These are phyloP conservation scores for Neofusicoccum cordaticola DNA, from an alignment of 2,329 filamentous ascomycete genomes.

Conservation along the genomic window DNA sequence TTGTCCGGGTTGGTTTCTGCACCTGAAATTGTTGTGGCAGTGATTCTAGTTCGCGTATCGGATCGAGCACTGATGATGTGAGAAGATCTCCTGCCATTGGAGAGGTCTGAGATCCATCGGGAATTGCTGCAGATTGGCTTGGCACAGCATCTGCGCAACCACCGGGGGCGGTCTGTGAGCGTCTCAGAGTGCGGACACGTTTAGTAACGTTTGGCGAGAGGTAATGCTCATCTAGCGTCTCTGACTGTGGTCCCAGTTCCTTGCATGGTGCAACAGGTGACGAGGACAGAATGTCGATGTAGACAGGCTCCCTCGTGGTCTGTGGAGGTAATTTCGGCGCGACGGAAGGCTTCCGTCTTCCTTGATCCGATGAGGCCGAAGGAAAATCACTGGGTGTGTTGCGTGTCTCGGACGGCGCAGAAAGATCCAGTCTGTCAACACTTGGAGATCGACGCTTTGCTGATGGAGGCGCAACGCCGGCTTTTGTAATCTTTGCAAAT, in stretches of 20 bases:
- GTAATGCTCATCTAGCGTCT: slow-evolving; percentile 5
- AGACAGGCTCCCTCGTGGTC: not conserved
- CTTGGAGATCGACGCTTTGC: not conserved
- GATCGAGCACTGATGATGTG: not conserved
- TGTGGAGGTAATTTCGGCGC: not conserved
- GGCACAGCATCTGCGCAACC: not conserved
- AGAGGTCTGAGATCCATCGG: not conserved
- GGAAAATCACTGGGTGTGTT: too few species aligned
- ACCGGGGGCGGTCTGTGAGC: not conserved
- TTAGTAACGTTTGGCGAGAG: slow-evolving; percentile 10
- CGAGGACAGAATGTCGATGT: slow-evolving; percentile 1
- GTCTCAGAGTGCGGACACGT: not conserved
- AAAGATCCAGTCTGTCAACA: slow-evolving; percentile 7
- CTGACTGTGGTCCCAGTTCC: not conserved
- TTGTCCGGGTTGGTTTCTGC: not conserved
- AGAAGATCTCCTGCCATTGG: not conserved
- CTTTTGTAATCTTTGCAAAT: slow-evolving; percentile 4
- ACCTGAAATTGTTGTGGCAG: not conserved
- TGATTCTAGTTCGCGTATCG: not conserved
- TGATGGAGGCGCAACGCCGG: not conserved
- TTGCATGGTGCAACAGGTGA: not conserved
- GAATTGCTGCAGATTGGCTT: not conserved
- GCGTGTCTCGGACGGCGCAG: not conserved
- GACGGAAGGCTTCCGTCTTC: not conserved
- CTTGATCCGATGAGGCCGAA: not conserved